phyloP scores from a whole-genome alignment of 1,139 yeast genomes.

The Kodamaea alishanica region DNA sequence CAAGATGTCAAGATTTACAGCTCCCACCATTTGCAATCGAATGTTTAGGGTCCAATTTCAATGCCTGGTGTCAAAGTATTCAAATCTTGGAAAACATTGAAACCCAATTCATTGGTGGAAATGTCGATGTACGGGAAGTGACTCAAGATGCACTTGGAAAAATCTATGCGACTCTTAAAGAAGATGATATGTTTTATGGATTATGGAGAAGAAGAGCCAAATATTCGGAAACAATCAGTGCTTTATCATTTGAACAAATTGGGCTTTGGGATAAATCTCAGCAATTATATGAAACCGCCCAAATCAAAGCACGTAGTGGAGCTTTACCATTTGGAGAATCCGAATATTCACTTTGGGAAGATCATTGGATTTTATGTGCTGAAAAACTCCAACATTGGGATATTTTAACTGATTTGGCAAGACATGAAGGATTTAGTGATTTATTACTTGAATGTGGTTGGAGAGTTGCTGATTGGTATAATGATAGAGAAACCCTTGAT shows the following conservation, averaged over 20 bases:
- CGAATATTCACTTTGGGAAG: conserved; percentile 97
- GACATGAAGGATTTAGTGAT: conserved; percentile 97
- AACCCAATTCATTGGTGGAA: conserved; percentile 60
- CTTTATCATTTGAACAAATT: conserved; percentile 89
- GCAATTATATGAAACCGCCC: conserved; percentile 94
- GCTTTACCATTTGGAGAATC: conserved; percentile 93
- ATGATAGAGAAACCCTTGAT: conserved; percentile 90
- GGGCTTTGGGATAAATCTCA: conserved; percentile 95
- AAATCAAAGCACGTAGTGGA: conserved; percentile 93
- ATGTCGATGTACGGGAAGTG: conserved; percentile 73
- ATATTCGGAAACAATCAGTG: conserved; percentile 88
- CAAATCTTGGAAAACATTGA: conserved; percentile 77
- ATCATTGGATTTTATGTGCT: conserved; percentile 96
- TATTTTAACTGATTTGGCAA: conserved; percentile 90
- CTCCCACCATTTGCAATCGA: conserved; percentile 95
- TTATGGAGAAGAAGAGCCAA: conserved; percentile 95
- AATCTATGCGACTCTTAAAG: conserved; percentile 82
- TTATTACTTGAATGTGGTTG: conserved; percentile 94
- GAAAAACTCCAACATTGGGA: conserved; percentile 99
- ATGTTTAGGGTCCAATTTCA: conserved; percentile 80
- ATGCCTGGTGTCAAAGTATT: conserved; percentile 90
- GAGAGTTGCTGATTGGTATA: conserved; percentile 98
- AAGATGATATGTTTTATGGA: conserved; percentile 96
- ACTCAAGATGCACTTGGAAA: conserved; percentile 90
- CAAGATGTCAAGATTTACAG: conserved; percentile 67